Percentiles rank a stretch among this genome's conserved stretches.
Evolutionary conservation across 2,329 filamentous ascomycete genomes (phyloP).

Genomic region (Ascochyta rabiei): DNA sequence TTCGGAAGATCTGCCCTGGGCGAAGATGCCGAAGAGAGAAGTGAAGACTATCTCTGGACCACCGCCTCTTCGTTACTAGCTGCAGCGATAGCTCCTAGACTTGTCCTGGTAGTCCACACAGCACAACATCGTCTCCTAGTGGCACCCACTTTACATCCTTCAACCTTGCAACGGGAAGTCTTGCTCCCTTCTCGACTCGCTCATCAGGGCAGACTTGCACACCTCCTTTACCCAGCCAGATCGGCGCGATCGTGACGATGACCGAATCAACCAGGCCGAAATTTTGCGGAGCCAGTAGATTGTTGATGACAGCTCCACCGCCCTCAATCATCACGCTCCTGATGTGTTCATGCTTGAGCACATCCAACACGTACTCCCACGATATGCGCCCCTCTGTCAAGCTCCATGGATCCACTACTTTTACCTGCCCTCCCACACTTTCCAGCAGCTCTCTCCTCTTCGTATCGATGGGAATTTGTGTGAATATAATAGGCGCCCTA

Average conservation of each 20-base stretch:
- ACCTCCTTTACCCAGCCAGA: constrained; percentile 84
- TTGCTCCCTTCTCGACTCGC: constrained; percentile 56
- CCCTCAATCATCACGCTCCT: constrained; percentile 91
- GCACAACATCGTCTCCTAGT: constrained; percentile 80
- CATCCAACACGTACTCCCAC: constrained; percentile 69
- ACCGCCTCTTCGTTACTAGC: constrained; percentile 14
- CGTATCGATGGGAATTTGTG: constrained; percentile 15
- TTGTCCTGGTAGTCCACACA: constrained; percentile 68
- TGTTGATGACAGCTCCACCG: constrained; percentile 81
- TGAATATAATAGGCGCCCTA: constrained; percentile 74
- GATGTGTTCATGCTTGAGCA: constrained; percentile 65
- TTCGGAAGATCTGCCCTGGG: constrained; percentile 38
- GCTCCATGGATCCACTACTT: constrained; percentile 17
- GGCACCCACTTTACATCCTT: constrained; percentile 74
- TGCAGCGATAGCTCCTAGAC: neutral
- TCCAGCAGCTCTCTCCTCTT: constrained; percentile 43
- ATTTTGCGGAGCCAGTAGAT: constrained; percentile 69
- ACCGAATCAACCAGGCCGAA: constrained; percentile 73
- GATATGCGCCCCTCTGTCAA: constrained; percentile 8
- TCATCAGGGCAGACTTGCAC: constrained; percentile 77
- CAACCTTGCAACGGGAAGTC: constrained; percentile 67
- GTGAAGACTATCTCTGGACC: neutral
- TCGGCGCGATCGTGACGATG: constrained; percentile 87
- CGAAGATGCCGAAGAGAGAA: constrained; percentile 3
- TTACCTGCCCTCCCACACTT: constrained; percentile 32